Base-by-base conservation (phyloP, 805 yeast genomes). In the Candida coleopterorum region DNA sequence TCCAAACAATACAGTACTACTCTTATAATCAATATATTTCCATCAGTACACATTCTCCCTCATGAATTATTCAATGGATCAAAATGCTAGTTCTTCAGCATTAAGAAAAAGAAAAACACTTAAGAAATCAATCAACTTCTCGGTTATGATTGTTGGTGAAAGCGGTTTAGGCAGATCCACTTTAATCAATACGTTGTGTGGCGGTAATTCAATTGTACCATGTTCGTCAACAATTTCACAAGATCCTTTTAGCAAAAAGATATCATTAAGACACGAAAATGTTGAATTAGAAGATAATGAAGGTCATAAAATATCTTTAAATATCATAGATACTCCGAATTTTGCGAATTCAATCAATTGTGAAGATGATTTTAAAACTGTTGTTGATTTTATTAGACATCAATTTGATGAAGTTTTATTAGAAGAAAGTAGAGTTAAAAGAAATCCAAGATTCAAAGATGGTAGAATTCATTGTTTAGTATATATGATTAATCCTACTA, bases 91-190 rank as follows among this genome's bases (percentile, higher is more conserved):
- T 18, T 62, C 70, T 23, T 51, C 70, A 10, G 70, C 70, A 11
- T 58, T 68, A 45, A 60, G 73, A 38, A 85, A 85, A 64, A 77
- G 85, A 56, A 85, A 85, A 66, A 82, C 80, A 34, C 66, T 85
- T 60, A 86, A 85, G 61, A 83, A 85, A 61, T 84, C 88, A 23
- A 78, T 85, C 64, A 85, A 85, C 53, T 86, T 88, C 68, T 82
- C 94, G 16, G 57, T 85, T 41, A 81, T 88, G 90, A 80, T 85
- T 25, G 81, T 86, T 38, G 97, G 96, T 29, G 83, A 85, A 54
- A 77, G 81, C 32, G 97, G 97, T 2, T 67, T 79, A 31, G 96
- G 96, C 12, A 75, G 96, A 56, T 83, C 95, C n/a, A 88, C 96
- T 4, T 82, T 88, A 51, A 85, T 89, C 56, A 88, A 89, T 64